These are phyloP conservation scores for Leishmania tarentolae DNA, from an alignment of 208 protist species.

Conservation along the genomic window DNA sequence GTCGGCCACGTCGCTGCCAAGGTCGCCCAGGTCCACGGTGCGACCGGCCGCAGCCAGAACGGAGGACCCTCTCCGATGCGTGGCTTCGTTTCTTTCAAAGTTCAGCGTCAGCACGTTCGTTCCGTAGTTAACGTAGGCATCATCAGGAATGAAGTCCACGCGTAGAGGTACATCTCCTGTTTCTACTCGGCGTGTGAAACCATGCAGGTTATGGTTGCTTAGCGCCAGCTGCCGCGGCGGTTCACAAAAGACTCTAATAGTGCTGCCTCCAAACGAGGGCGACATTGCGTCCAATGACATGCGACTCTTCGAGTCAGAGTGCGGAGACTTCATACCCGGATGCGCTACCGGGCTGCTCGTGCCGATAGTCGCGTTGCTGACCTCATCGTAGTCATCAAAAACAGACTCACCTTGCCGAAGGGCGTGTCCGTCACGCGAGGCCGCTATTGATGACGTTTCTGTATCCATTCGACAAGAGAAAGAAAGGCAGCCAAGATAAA, in stretches of 20 bases:
- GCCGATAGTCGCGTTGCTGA: slow-evolving; percentile 51
- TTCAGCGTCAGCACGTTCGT: background rate
- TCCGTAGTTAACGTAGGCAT: slow-evolving; percentile 28
- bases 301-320: slow-evolving; percentile 23
- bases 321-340: slow-evolving; percentile 3
- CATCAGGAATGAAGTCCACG: slow-evolving; percentile 34
- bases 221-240: slow-evolving; percentile 42
- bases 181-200: slow-evolving; percentile 39
- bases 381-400: slow-evolving; percentile 45
- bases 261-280: slow-evolving; percentile 5
- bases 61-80: slow-evolving; percentile 14
- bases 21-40: slow-evolving; percentile 19
- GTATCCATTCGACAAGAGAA: slow-evolving; percentile 20
- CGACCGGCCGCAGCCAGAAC: slow-evolving; percentile 17
- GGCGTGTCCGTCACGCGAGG: slow-evolving; percentile 12
- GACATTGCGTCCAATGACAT: background rate
- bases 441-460: slow-evolving; percentile 8
- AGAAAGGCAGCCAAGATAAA: background rate
- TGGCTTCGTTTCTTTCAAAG: background rate
- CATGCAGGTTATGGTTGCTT: slow-evolving; percentile 47
- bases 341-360: slow-evolving; percentile 21
- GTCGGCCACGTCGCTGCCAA: slow-evolving; percentile 25
- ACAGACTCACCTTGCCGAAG: slow-evolving; percentile 17
- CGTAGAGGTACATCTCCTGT: slow-evolving; percentile 45
- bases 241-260: background rate